These are phyloP conservation scores for Russula griseocarnosa DNA, from an alignment of 768 basidiomycete genomes.

Conservation along the genomic window DNA sequence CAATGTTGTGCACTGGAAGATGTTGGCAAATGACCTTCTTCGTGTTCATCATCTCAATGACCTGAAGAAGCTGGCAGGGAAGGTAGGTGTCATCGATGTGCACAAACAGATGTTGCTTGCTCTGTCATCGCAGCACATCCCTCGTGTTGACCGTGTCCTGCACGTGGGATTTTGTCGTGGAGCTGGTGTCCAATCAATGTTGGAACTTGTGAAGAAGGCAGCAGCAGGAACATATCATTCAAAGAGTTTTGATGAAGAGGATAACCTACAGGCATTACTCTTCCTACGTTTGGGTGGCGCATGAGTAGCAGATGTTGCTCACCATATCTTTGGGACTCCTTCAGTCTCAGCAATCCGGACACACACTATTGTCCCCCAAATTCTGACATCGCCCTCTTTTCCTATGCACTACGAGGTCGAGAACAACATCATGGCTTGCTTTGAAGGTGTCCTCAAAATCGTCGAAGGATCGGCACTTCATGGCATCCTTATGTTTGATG, in stretches of 20 bases:
- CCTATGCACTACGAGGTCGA: not conserved
- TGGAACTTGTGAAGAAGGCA: not conserved
- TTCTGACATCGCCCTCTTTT: not conserved
- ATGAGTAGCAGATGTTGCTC: not conserved
- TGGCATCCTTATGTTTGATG: constrained; percentile 5
- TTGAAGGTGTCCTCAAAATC: not conserved
- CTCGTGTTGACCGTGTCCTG: not conserved
- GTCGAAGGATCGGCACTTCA: not conserved
- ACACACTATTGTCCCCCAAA: not conserved
- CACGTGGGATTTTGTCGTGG: not conserved
- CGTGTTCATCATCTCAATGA: not conserved
- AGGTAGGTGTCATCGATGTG: not conserved
- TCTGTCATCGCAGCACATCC: not conserved
- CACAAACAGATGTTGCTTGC: constrained; percentile 6
- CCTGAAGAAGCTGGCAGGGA: not conserved
- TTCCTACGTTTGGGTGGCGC: not conserved
- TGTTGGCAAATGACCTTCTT: not conserved
- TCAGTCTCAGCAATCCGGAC: not conserved
- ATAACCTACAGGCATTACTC: not conserved
- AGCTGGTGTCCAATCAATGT: not conserved
- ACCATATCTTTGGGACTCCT: constrained; percentile 1
- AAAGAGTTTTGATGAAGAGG: constrained; percentile 1
- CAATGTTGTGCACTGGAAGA: not conserved
- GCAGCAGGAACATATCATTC: not conserved
- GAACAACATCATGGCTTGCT: not conserved